These are phyloP conservation scores for Penium margaritaceum DNA, from an alignment of 139 green algal genomes.

Conservation along the genomic window DNA sequence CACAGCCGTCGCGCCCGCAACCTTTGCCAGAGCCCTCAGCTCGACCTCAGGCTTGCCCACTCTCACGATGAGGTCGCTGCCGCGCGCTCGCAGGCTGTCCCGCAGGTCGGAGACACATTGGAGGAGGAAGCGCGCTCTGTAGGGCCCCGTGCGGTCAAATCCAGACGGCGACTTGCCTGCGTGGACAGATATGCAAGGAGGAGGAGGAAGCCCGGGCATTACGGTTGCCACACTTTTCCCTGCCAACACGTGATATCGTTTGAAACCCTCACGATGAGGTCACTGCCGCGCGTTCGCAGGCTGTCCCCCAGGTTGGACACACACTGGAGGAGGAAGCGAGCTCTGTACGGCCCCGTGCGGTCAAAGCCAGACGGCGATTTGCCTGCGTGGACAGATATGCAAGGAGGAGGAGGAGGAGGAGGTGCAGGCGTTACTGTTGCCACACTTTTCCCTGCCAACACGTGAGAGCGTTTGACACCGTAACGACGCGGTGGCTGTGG, in stretches of 20 bases:
- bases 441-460: too few species aligned
- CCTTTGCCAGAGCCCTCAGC: constrained; percentile 10
- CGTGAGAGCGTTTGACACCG: too few species aligned
- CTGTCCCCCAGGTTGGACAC: constrained; percentile 53
- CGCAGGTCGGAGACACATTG: constrained; percentile 57
- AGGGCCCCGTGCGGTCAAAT: constrained; percentile 59
- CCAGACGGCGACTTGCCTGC: constrained; percentile 47
- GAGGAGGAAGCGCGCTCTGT: constrained; percentile 54
- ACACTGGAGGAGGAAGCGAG: constrained; percentile 54
- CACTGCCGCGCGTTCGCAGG: constrained; percentile 49
- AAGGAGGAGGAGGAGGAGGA: too few species aligned
- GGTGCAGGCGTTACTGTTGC: too few species aligned
- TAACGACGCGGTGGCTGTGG: constrained; percentile 57
- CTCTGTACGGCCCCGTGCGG: constrained; percentile 55
- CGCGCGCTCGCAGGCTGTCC: constrained; percentile 41
- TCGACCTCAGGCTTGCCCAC: constrained; percentile 58
- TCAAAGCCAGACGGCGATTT: constrained; percentile 53
- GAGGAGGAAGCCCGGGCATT: too few species aligned
- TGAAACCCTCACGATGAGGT: constrained; percentile 59
- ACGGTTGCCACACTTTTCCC: too few species aligned
- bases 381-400: too few species aligned
- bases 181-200: too few species aligned
- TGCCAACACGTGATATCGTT: too few species aligned
- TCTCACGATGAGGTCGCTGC: constrained; percentile 58
- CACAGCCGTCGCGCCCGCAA: constrained; percentile 46